Base-by-base conservation (phyloP, 2,329 filamentous ascomycete genomes). In the Mariannaea elegans region DNA sequence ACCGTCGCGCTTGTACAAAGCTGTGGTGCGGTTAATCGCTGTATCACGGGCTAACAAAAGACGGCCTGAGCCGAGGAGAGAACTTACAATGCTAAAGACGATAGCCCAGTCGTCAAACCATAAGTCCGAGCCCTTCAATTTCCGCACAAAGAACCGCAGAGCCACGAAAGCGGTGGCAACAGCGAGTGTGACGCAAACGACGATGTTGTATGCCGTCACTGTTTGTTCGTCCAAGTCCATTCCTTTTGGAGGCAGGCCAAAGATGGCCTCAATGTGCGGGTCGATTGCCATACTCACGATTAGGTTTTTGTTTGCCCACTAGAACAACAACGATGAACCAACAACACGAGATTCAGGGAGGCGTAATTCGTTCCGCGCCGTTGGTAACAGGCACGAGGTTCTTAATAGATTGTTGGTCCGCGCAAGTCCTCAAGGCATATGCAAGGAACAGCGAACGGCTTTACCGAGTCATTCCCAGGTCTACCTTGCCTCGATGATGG, bases 51-150 rank as follows among this genome's bases (percentile, higher is more conserved):
- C 4, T 3, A 7, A 5, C 4, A 16, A 19, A 14, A 18, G 4
- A 16, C 2, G 9, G 12, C 5, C 42, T 12, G 16, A 9, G 2
- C n/a, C n/a, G 16, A 10, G 7, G 16, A 10, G 16, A 10, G 38
- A 8, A 52, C 59, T 53, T 31, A 61, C 59, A 38, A 53, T 41
- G 45, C 48, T 52, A n/a, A 46, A 14, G 10, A 53, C 47, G 24
- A 61, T 61, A 6, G 59, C 44, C 38, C 41, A 61, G 31, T 61
- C 59, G 19, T 61, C 59, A 7, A 18, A 53, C 59, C 59, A 57
- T 4, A 61, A 48, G 9, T 46, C 36, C 3, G 48, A 46, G 8
- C 59, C 59, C 31, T 61, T 61, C 2, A 36, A 34, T 12, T 41
- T 29, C 10, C 59, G 48, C 24, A 61, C 59, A 24, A 29, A 57